phyloP scores from a whole-genome alignment of 257 asterid species.

The Scutellaria barbata region DNA sequence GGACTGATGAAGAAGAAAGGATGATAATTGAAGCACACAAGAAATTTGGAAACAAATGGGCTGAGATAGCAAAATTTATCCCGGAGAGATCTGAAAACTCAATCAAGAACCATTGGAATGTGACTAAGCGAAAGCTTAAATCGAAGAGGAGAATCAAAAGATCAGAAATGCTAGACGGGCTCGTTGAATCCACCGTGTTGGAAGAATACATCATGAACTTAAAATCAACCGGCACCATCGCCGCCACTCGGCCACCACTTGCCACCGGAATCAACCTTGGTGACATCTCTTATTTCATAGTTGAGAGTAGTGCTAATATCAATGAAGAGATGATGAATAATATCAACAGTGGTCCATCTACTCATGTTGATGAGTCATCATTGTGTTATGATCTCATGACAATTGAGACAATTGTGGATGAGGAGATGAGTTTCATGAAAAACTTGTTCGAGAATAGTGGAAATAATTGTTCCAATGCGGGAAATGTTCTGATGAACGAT shows the following conservation, averaged over 20 bases:
- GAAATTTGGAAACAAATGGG: conserved; percentile 70
- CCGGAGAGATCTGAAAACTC: conserved; percentile 84
- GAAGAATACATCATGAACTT: conserved; percentile 61
- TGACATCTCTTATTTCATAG: conserved; percentile 41
- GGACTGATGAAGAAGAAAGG: conserved; percentile 81
- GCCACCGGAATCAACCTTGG: background rate
- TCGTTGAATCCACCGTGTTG: conserved; percentile 45
- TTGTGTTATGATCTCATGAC: conserved; percentile 35
- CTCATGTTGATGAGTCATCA: conserved; percentile 37
- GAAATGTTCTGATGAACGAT: too few relatives aligned
- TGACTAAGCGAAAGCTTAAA: conserved; percentile 62
- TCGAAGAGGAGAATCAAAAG: conserved; percentile 52
- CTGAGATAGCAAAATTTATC: conserved; percentile 67
- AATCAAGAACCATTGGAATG: conserved; percentile 89
- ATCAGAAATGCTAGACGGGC: conserved; percentile 29
- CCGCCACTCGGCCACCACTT: background rate
- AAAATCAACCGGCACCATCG: conserved; percentile 8
- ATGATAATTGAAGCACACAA: conserved; percentile 59
- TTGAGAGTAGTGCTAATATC: conserved; percentile 22
- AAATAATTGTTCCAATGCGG: too few relatives aligned
- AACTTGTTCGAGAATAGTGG: conserved; percentile 40
- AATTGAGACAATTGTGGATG: conserved; percentile 46
- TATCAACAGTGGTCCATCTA: too few relatives aligned
- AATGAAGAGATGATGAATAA: too few relatives aligned
- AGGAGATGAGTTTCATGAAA: conserved; percentile 63